These are phyloP conservation scores for Echinochloa phyllopogon DNA, from an alignment of 176 grass and related monocot species.

Conservation along the genomic window DNA sequence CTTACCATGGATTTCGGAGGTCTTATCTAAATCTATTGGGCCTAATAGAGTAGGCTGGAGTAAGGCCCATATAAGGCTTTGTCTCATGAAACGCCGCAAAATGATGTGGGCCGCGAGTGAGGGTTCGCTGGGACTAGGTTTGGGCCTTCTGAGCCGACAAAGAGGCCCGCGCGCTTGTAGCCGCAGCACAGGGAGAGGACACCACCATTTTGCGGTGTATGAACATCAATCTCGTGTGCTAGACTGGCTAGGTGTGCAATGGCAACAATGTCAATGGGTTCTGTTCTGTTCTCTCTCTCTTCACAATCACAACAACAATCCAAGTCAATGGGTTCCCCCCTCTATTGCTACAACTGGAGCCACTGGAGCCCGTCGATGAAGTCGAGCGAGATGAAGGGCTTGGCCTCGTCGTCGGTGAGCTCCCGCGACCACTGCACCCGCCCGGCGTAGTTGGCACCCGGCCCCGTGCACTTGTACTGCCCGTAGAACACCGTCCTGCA, in stretches of 20 bases:
- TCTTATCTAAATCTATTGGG: too few species aligned
- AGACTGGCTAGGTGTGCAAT: neutral
- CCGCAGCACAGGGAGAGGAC: too few species aligned
- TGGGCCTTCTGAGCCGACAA: neutral
- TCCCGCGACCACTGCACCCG: constrained; percentile 88
- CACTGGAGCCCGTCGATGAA: constrained; percentile 89
- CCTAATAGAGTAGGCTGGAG: too few species aligned
- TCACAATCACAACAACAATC: neutral
- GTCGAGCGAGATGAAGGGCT: constrained; percentile 77
- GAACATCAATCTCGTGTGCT: too few species aligned
- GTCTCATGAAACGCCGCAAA: too few species aligned
- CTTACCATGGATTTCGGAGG: neutral
- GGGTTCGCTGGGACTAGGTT: too few species aligned
- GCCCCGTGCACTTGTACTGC: constrained; percentile 91
- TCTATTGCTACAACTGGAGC: constrained; percentile 54
- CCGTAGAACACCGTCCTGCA: constrained; percentile 99
- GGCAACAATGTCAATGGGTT: neutral
- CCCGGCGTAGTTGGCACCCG: constrained; percentile 69
- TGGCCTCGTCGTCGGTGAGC: constrained; percentile 92
- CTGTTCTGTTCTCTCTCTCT: neutral
- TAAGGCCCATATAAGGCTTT: too few species aligned
- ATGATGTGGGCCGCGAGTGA: too few species aligned
- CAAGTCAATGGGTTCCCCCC: too few species aligned
- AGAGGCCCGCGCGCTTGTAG: neutral
- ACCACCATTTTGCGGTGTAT: too few species aligned